phyloP scores from a whole-genome alignment of 177 flowering plant genomes.

The Vitis hybrid region DNA sequence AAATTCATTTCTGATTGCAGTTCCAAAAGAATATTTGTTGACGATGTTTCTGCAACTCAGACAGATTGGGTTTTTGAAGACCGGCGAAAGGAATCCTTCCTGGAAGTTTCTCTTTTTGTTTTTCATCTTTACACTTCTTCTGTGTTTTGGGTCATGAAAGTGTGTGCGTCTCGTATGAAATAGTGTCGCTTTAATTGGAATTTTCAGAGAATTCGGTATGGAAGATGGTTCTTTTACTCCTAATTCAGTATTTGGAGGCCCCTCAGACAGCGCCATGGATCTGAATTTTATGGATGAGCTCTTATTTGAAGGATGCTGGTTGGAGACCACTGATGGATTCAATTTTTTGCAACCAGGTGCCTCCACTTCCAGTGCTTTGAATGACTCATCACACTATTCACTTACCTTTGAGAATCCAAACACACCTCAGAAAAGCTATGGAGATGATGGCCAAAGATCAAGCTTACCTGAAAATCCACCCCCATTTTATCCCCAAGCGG shows the following conservation, averaged over 20 bases:
- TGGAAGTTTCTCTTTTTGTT: slow-evolving; percentile 46
- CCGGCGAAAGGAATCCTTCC: slow-evolving; percentile 26
- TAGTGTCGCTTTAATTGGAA: slow-evolving; percentile 15
- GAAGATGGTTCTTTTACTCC: slow-evolving; percentile 35
- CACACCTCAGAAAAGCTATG: slow-evolving; percentile 10
- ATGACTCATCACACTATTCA: slow-evolving; percentile 8
- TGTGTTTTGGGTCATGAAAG: slow-evolving; percentile 36
- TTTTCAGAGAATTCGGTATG: slow-evolving; percentile 32
- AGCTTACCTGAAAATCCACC: slow-evolving; percentile 16
- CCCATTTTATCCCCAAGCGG: slow-evolving; percentile 9
- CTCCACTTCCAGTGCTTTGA: slow-evolving; percentile 18
- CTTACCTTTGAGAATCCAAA: slow-evolving; percentile 11
- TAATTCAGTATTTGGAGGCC: slow-evolving; percentile 21
- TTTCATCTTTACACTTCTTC: slow-evolving; percentile 35
- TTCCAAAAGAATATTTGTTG: slow-evolving; percentile 33
- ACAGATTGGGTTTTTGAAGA: slow-evolving; percentile 33
- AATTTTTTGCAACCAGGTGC: slow-evolving; percentile 32
- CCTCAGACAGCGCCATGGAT: slow-evolving; percentile 32
- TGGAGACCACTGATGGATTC: slow-evolving; percentile 49
- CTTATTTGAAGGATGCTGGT: slow-evolving; percentile 61
- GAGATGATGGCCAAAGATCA: slow-evolving; percentile 12
- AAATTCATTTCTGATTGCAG: slow-evolving; percentile 44
- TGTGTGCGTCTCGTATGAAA: slow-evolving; percentile 7
- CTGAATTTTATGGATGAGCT: slow-evolving; percentile 60
- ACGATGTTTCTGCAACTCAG: slow-evolving; percentile 45